phyloP scores from a whole-genome alignment of 768 basidiomycete species.

The Trametes punicea region DNA sequence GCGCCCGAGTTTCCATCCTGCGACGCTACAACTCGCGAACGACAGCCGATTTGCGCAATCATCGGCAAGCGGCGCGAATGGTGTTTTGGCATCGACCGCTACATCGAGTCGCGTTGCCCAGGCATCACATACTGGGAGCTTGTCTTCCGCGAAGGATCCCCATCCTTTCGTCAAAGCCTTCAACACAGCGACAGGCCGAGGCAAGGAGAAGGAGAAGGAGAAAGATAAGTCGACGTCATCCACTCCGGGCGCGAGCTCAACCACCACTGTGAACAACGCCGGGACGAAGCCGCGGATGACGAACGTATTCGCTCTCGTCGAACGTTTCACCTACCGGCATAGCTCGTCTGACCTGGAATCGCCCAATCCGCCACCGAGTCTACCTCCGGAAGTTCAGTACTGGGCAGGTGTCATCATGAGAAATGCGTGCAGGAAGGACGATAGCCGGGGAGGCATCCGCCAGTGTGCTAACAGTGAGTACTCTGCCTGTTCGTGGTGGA shows the following conservation, averaged over 20 bases:
- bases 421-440: constrained; percentile 98
- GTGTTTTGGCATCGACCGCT: neutral
- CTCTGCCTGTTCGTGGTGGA: neutral
- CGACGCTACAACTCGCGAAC: constrained; percentile 38
- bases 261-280: constrained; percentile 11
- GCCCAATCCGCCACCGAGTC: constrained; percentile 60
- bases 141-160: constrained; percentile 32
- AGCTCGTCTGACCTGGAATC: constrained; percentile 75
- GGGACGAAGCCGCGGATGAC: constrained; percentile 50
- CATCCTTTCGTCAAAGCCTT: constrained; percentile 47
- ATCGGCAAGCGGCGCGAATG: constrained; percentile 9
- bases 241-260: constrained; percentile 14
- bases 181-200: constrained; percentile 39
- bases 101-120: constrained; percentile 3
- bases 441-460: constrained; percentile 84
- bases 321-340: constrained; percentile 93
- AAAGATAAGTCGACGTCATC: constrained; percentile 19
- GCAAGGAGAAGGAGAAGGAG: constrained; percentile 48
- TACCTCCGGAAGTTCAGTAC: constrained; percentile 92
- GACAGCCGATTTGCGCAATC: constrained; percentile 1
- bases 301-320: constrained; percentile 95
- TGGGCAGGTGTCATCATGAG: constrained; percentile 99
- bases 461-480: constrained; percentile 94
- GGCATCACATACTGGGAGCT: constrained; percentile 21
- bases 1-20: constrained; percentile 77